A percentile compares a stretch with the other conserved stretches of the same genome.
These are phyloP conservation scores for Fusarium nodosum DNA, from an alignment of 2,329 filamentous ascomycete genomes.

Conservation along the genomic window DNA sequence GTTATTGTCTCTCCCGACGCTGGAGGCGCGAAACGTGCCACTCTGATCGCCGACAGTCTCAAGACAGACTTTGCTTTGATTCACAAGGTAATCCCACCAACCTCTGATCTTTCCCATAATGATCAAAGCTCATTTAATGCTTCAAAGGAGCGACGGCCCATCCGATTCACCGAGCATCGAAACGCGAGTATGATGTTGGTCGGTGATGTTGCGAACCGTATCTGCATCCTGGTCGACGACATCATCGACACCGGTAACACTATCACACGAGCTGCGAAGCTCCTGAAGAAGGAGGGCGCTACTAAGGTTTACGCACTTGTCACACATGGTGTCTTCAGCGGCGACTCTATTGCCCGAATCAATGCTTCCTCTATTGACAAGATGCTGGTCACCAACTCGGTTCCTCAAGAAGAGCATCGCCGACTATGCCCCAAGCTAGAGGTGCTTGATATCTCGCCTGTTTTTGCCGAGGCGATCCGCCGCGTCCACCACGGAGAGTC, in stretches of 20 bases:
- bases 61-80: conserved; percentile 97
- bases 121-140: conserved; percentile 53
- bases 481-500: conserved; percentile 98
- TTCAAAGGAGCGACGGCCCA: conserved; percentile 84
- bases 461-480: conserved; percentile 96
- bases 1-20: conserved; percentile 97
- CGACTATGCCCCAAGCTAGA: conserved; percentile 87
- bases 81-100: conserved; percentile 77
- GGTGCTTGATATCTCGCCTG: conserved; percentile 87
- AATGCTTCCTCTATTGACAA: conserved; percentile 94
- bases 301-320: conserved; percentile 90
- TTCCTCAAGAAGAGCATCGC: conserved; percentile 87
- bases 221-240: conserved; percentile 93
- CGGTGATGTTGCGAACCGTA: conserved; percentile 83
- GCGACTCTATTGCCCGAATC: conserved; percentile 93
- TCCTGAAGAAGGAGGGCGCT: conserved; percentile 97
- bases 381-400: conserved; percentile 94
- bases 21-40: conserved; percentile 95
- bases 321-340: conserved; percentile 94
- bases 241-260: conserved; percentile 97
- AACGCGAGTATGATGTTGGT: conserved; percentile 97
- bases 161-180: conserved; percentile 87
- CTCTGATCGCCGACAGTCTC: conserved; percentile 91
- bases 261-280: conserved; percentile 93
- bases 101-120: conserved; percentile 48